Evolutionary conservation across 2,329 filamentous ascomycete genomes (phyloP), one percentile per base, ranked within the genome.

Genomic region (Cladorrhinum sp.): DNA sequence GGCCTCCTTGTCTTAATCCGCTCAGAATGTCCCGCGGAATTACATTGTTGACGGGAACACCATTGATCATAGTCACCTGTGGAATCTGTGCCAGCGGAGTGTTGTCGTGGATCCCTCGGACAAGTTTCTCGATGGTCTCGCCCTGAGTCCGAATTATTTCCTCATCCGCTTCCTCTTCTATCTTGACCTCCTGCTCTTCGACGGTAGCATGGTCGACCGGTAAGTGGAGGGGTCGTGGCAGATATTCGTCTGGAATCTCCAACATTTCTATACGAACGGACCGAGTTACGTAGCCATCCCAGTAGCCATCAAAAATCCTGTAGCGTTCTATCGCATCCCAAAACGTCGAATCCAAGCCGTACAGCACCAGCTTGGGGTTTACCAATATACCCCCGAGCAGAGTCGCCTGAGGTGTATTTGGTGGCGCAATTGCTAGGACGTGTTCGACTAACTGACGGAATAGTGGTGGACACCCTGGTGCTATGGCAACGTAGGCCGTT

Each of bases 391-490:
- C 42, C n/a, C 3, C 16, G 16, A 18, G 18, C 16, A 46, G 5
- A 21, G 16, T 16, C 18, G 16, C 5, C 5, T 8, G 3, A 8
- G 16, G n/a, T 4, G 7, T 8, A 8, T 46, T 16, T 18, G 42
- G 42, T 3, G 18, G 42, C n/a, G n/a, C 42, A 8, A 21, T 8
- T 46, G 18, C 18, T 8, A 46, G 10, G 4, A 20, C 10, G n/a
- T 46, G n/a, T 18, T 46, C 42, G 7, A 46, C n/a, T 16, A 46
- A 16, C 16, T 21, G 42, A 21, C 42, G 42, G 49, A 70, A 64
- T 10, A 63, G 30, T 14, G 24, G 49, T 8, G 56, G 59, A 1
- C 63, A 66, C 8, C 64, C 61, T 2, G 24, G 30, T 23, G 62
- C 39, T 8, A 58, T 42, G 3, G 46, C 49, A 4, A 59, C 55